Evolutionary conservation across 1,284 basidiomycete genomes (phyloP).

Genomic region (Naganishia sp.): DNA sequence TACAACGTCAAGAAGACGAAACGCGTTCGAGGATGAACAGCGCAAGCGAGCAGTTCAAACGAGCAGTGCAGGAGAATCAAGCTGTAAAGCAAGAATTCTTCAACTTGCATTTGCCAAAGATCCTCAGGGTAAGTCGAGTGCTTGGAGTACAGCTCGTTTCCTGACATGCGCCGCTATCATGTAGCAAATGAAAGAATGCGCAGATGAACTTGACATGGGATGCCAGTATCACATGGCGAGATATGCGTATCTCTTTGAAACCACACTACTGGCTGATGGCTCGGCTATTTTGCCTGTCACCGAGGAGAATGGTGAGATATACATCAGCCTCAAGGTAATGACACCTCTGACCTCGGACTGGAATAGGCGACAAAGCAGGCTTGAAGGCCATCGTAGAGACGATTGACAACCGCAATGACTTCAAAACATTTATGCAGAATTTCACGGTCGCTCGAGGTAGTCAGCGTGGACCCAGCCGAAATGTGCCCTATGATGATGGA

Average conservation of each 20-base stretch:
- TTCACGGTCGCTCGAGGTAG: constrained; percentile 79
- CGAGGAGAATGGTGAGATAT: constrained; percentile 62
- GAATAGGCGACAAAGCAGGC: constrained; percentile 61
- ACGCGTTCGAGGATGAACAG: constrained; percentile 78
- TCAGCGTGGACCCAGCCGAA: constrained; percentile 69
- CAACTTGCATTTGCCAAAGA: constrained; percentile 91
- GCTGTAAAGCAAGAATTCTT: constrained; percentile 93
- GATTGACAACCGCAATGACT: constrained; percentile 93
- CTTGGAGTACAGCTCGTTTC: neutral
- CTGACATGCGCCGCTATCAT: neutral
- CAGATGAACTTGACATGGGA: constrained; percentile 94
- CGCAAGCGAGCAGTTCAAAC: constrained; percentile 85
- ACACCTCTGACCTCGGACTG: neutral
- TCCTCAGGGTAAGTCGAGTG: constrained; percentile 70
- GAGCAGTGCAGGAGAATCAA: constrained; percentile 88
- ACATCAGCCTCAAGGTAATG: neutral
- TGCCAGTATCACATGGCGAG: constrained; percentile 94
- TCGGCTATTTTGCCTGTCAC: constrained; percentile 73
- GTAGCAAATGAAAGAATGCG: constrained; percentile 90
- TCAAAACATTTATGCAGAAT: constrained; percentile 96
- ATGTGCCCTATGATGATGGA: constrained; percentile 81
- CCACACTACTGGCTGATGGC: constrained; percentile 83
- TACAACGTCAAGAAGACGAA: constrained; percentile 93
- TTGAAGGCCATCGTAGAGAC: constrained; percentile 83
- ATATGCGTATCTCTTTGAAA: constrained; percentile 93